Conservation (phyloP, 805 yeast genomes). For the Candida ficus region DNA sequence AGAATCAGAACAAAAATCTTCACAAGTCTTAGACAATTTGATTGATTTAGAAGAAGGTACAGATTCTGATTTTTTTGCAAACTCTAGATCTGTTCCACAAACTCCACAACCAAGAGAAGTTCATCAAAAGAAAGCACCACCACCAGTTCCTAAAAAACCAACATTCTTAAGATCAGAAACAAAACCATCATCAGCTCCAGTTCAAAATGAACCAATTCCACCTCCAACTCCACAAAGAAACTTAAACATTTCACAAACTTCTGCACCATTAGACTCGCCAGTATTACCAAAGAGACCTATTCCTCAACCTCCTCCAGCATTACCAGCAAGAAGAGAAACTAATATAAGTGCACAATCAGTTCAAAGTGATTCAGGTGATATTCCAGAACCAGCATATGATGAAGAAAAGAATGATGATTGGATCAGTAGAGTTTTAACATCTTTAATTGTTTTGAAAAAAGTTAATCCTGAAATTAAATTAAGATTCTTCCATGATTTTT, state of each 20-base stretch:
- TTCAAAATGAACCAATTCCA: neutral
- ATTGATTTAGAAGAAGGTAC: constrained; percentile 32
- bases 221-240: neutral
- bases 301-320: constrained; percentile 30
- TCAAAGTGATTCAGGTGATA: neutral
- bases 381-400: constrained; percentile 14
- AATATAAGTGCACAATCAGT: no score
- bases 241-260: no score
- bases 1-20: constrained; percentile 13
- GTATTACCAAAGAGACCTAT: constrained; percentile 26
- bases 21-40: constrained; percentile 18
- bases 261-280: no score
- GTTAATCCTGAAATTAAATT: constrained; percentile 14
- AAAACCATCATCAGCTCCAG: constrained; percentile 1
- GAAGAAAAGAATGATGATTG: constrained; percentile 53
- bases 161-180: constrained; percentile 11
- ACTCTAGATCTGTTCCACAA: neutral
- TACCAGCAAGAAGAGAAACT: constrained; percentile 1
- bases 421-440: constrained; percentile 43
- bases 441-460: constrained; percentile 17
- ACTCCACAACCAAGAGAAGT: neutral
- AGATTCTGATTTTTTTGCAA: constrained; percentile 14
- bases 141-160: constrained; percentile 26
- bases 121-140: constrained; percentile 9
- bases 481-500: constrained; percentile 19